Conservation (phyloP, 2,329 filamentous ascomycete species). For the Coleophoma eucalyptorum region DNA sequence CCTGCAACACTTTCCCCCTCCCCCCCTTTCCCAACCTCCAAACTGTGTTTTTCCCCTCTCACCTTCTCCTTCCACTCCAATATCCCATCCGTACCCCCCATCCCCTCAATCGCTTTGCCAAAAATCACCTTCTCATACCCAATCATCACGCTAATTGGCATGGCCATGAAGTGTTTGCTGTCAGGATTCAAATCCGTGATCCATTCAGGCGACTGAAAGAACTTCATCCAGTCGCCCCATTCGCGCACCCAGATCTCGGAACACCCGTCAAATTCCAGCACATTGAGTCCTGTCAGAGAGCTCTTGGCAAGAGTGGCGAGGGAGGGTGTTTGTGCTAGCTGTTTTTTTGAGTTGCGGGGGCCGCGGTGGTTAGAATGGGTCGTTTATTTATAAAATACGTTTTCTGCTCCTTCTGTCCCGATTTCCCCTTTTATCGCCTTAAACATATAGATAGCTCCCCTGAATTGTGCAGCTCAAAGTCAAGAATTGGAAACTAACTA, state of each 20-base stretch:
- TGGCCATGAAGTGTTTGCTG: constrained; percentile 4
- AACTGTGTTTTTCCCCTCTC: too few relatives aligned
- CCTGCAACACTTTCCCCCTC: too few relatives aligned
- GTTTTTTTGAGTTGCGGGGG: too few relatives aligned
- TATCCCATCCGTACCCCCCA: constrained; percentile 4
- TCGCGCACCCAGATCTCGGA: constrained; percentile 7
- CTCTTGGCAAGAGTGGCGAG: too few relatives aligned
- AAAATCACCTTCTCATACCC: constrained; percentile 6
- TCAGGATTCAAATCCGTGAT: constrained; percentile 2
- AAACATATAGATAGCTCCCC: too few relatives aligned
- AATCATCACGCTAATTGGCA: constrained; percentile 5
- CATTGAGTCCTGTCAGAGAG: not conserved
- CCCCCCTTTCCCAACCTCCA: too few relatives aligned
- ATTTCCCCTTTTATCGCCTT: too few relatives aligned
- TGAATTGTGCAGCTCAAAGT: too few relatives aligned
- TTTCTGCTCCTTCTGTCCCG: too few relatives aligned
- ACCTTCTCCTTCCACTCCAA: constrained; percentile 17
- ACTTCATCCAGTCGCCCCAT: constrained; percentile 6
- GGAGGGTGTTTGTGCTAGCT: too few relatives aligned
- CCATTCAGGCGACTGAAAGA: constrained; percentile 6
- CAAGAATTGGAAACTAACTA: not conserved
- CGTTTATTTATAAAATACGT: too few relatives aligned
- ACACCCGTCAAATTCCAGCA: constrained; percentile 8
- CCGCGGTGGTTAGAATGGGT: too few relatives aligned
- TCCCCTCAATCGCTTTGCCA: constrained; percentile 1